Evolutionary conservation across 1,284 basidiomycete species (phyloP).

Genomic region (Paramarasmius palmivorus): DNA sequence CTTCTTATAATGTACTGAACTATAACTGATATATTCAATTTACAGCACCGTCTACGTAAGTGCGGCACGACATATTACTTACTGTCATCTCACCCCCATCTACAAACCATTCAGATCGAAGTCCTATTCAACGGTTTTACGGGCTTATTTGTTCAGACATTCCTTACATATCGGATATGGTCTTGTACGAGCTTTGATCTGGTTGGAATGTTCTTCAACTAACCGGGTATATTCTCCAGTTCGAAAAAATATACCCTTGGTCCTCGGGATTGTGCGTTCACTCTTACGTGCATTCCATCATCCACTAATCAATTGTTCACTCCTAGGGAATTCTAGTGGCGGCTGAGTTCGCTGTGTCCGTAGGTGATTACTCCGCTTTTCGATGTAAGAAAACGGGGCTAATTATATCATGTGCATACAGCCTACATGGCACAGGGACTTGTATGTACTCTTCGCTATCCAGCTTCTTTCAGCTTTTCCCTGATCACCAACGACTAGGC

Average conservation of each 20-base stretch:
- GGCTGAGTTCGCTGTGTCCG: no score
- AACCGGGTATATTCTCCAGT: not conserved
- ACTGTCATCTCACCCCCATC: not conserved
- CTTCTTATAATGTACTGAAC: not conserved
- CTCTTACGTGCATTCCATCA: no score
- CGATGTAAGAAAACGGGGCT: no score
- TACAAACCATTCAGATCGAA: not conserved
- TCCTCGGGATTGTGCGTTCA: no score
- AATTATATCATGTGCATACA: no score
- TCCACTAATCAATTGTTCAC: no score
- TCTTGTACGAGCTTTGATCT: not conserved
- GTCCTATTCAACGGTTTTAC: slow-evolving; percentile 7
- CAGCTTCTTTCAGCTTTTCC: not conserved
- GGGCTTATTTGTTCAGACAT: slow-evolving; percentile 7
- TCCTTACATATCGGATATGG: slow-evolving; percentile 5
- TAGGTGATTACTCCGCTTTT: no score
- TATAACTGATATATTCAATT: not conserved
- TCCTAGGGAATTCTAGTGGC: no score
- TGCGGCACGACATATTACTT: no score
- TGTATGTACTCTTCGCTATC: not conserved
- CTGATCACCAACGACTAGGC: not conserved
- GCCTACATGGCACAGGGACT: not conserved
- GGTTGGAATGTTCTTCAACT: not conserved
- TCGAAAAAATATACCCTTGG: not conserved
- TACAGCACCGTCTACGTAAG: not conserved